phyloP scores from a whole-genome alignment of 2,329 filamentous ascomycete genomes.

The Sphaerulina musiva region DNA sequence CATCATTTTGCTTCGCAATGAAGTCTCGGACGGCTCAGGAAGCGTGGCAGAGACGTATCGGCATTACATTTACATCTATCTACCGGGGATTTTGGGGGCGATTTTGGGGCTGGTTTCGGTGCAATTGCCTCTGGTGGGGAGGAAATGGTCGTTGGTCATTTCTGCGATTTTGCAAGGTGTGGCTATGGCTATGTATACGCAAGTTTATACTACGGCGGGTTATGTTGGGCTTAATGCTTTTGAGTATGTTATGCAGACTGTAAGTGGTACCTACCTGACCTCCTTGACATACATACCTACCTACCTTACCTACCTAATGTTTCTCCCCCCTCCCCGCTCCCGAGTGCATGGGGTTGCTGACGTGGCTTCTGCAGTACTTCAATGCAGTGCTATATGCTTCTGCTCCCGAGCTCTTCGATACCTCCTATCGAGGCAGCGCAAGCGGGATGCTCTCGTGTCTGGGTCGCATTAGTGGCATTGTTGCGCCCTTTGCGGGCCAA shows the following conservation, averaged over 20 bases:
- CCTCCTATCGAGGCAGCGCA: conserved; percentile 42
- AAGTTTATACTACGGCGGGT: conserved; percentile 42
- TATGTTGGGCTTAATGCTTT: conserved; percentile 47
- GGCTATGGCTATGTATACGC: conserved; percentile 43
- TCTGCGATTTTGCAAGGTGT: conserved; percentile 40
- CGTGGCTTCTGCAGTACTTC: conserved; percentile 28
- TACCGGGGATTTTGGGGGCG: conserved; percentile 49
- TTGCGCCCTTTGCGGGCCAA: conserved; percentile 13
- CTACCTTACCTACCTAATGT: neutral
- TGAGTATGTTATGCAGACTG: conserved; percentile 49
- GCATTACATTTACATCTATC: conserved; percentile 50
- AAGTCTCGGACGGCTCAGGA: neutral
- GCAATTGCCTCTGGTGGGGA: conserved; percentile 39
- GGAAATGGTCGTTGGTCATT: conserved; percentile 43
- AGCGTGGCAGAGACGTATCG: conserved; percentile 42
- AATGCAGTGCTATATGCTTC: conserved; percentile 49
- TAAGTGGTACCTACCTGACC: conserved; percentile 22
- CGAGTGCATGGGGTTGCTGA: neutral
- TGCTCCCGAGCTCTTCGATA: conserved; percentile 49
- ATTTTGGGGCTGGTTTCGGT: conserved; percentile 47
- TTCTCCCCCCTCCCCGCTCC: too few relatives aligned
- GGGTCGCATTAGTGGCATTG: conserved; percentile 14
- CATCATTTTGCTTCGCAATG: conserved; percentile 40
- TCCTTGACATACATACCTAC: too few relatives aligned
- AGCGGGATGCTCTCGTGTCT: conserved; percentile 40